phyloP scores from a whole-genome alignment of 495 filamentous ascomycete species.

The Hyaloscypha hepaticicola region DNA sequence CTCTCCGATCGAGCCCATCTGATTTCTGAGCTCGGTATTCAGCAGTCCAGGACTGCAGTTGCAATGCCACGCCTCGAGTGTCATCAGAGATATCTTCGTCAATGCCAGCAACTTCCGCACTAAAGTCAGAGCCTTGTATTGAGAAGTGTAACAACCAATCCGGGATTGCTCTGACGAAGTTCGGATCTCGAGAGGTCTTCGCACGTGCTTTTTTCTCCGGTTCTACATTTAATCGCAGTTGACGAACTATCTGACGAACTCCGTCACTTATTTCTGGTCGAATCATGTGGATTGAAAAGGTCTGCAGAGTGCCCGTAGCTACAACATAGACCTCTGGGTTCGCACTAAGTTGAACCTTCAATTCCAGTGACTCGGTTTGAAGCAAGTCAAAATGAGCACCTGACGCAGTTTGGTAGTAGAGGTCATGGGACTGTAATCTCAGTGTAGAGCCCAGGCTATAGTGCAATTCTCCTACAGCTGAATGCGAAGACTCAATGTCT shows the following conservation, averaged over 20 bases:
- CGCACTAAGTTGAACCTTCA: slow-evolving; percentile 81
- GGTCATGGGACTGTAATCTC: slow-evolving; percentile 79
- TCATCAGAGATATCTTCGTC: slow-evolving; percentile 77
- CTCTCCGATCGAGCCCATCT: slow-evolving; percentile 51
- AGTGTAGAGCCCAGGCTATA: slow-evolving; percentile 83
- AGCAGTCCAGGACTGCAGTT: slow-evolving; percentile 85
- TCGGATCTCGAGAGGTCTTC: slow-evolving; percentile 52
- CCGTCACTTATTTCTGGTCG: slow-evolving; percentile 89
- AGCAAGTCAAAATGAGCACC: slow-evolving; percentile 82
- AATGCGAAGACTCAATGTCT: slow-evolving; percentile 93
- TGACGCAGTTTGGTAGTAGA: slow-evolving; percentile 91
- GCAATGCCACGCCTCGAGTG: slow-evolving; percentile 76
- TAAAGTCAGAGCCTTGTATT: slow-evolving; percentile 84
- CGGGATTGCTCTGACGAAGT: slow-evolving; percentile 75
- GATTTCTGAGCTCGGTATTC: slow-evolving; percentile 84
- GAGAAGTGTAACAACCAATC: slow-evolving; percentile 81
- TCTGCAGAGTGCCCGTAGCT: slow-evolving; percentile 76
- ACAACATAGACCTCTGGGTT: slow-evolving; percentile 82
- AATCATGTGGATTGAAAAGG: slow-evolving; percentile 85
- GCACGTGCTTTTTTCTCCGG: slow-evolving; percentile 57
- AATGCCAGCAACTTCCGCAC: slow-evolving; percentile 84
- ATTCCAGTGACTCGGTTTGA: slow-evolving; percentile 78
- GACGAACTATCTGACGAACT: slow-evolving; percentile 83
- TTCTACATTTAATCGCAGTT: slow-evolving; percentile 65
- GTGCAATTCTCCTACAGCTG: slow-evolving; percentile 75